Percentiles rank a stretch among this genome's conserved stretches.
Evolutionary conservation across 2,329 filamentous ascomycete species (phyloP).

Genomic region (Pseudogymnoascus sp.): DNA sequence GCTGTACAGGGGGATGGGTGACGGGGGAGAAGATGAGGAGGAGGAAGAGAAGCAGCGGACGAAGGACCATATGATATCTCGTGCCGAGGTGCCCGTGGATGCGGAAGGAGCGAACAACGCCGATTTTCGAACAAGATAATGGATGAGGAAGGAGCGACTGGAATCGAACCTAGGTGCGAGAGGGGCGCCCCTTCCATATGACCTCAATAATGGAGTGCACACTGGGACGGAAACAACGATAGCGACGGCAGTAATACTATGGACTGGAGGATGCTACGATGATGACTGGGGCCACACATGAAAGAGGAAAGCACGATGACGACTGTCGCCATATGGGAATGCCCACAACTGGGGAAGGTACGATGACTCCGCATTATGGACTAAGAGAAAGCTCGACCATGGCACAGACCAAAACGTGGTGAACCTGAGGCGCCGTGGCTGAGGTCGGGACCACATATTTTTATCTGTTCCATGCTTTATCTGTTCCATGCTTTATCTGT

Average conservation of each 20-base stretch:
- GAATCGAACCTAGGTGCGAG: neutral
- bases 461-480: neutral
- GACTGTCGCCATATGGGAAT: neutral
- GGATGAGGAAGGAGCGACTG: neutral
- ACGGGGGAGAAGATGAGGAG: neutral
- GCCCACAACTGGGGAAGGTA: neutral
- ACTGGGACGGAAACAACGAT: neutral
- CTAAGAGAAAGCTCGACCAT: neutral
- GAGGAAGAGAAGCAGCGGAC: neutral
- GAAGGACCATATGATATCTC: neutral
- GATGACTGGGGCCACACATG: neutral
- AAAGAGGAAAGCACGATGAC: neutral
- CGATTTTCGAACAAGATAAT: neutral
- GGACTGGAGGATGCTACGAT: neutral
- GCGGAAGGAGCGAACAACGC: neutral
- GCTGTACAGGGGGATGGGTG: neutral
- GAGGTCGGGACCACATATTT: neutral
- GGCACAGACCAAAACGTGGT: neutral
- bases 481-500: neutral
- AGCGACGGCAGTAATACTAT: neutral
- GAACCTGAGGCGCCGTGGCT: neutral
- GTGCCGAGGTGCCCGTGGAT: neutral
- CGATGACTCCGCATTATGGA: neutral
- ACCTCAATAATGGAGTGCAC: neutral
- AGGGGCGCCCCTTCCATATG: neutral